Conservation (phyloP, 495 filamentous ascomycete species). For the Penicillium riverlandense region DNA sequence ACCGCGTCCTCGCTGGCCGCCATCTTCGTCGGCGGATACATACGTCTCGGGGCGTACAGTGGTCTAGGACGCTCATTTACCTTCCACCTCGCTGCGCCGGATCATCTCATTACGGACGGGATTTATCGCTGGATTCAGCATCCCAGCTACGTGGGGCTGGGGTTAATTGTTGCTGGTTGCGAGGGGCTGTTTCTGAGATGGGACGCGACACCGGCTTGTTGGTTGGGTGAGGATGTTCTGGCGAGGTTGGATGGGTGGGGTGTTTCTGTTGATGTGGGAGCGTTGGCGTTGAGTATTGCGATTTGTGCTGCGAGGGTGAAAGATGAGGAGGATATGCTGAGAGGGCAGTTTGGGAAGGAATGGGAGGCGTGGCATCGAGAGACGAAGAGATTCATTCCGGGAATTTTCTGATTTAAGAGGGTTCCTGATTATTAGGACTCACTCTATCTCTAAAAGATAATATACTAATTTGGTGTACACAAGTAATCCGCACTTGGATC, state of each 20-base stretch:
- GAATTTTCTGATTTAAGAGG: constrained; percentile 5
- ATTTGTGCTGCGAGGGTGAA: constrained; percentile 11
- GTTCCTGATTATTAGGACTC: too few species aligned
- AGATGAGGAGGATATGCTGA: constrained; percentile 40
- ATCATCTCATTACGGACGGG: constrained; percentile 31
- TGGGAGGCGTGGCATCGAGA: constrained; percentile 37
- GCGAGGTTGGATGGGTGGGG: constrained; percentile 8
- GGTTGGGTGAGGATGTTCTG: constrained; percentile 4
- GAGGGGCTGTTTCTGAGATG: constrained; percentile 21
- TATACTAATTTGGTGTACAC: not conserved
- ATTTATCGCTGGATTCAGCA: constrained; percentile 41
- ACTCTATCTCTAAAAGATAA: too few species aligned
- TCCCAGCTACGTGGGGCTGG: constrained; percentile 37
- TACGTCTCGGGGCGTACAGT: constrained; percentile 28
- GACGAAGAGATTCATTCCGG: constrained; percentile 20
- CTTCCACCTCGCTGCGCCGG: constrained; percentile 37
- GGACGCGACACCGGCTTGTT: constrained; percentile 24
- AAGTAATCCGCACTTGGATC: not conserved
- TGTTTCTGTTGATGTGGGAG: not conserved
- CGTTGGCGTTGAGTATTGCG: not conserved
- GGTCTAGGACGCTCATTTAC: constrained; percentile 41
- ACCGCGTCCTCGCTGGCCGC: constrained; percentile 14
- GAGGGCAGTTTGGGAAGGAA: constrained; percentile 26
- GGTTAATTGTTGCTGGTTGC: constrained; percentile 12
- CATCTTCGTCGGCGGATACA: constrained; percentile 21